Base-by-base conservation (phyloP, 768 basidiomycete species). In the Agrocybe chaxingu region DNA sequence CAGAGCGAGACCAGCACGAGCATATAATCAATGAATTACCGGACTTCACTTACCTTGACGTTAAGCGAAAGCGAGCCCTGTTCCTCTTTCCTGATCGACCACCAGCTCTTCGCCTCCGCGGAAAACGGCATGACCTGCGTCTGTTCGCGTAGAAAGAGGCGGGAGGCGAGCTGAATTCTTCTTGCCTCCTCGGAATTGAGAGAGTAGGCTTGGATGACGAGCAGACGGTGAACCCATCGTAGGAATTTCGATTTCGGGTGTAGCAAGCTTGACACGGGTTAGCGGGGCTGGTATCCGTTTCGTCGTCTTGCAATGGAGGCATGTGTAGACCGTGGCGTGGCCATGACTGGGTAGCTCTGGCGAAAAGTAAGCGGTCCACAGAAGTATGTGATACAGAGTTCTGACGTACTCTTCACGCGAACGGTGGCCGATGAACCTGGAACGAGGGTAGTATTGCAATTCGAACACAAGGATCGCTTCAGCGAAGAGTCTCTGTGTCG, bases 381-480 rank as follows among this genome's bases (percentile, higher is more conserved):
- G 36, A 32, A 3, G 18, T 2, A 5, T 13, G 3, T 12, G 38
- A 41, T 30, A 45, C 11, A 29, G 7, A 32, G 18, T 36, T 49
- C 6, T 46, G 45, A 58, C 82, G 29, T 49, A 88, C 92, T 66
- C 68, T 82, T 82, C 7, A 88, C 66, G 2, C 90, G 81, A 18
- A 89, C 77, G 1, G 72, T 74, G 0, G 81, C 79, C 1, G 87
- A 84, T 1, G 78, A 55, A 9, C 92, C 92, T 0, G 89, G 85
- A 1, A 92, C 57, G 3, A 93, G 71, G 7, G 85, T 73, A 0
- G 72, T 63, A 49, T 79, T 73, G 60, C 92, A 95, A 1, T 73
- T 72, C 62, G 79, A 82, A 68, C 92, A 95, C 6, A 92, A 58
- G 1, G 84, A 81, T 8, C 92, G 84, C 63, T 94, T 95, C n/a